Percentiles rank a stretch among this genome's conserved stretches.
Conservation (phyloP, 2,329 filamentous ascomycete genomes). For the Colletotrichum sp. region DNA sequence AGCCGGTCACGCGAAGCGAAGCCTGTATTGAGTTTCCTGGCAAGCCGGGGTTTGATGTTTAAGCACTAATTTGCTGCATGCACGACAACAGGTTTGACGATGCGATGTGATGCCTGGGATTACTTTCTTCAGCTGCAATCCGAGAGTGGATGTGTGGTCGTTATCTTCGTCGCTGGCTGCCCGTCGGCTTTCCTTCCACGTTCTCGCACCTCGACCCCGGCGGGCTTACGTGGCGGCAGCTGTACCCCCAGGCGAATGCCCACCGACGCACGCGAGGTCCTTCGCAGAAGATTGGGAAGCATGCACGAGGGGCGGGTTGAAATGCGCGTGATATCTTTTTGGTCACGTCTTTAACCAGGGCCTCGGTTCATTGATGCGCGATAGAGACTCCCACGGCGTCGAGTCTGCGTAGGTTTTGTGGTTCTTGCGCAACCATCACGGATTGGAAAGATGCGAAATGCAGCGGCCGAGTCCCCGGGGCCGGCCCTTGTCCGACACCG, state of each 20-base stretch:
- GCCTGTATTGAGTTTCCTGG: background rate
- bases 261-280: background rate
- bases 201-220: background rate
- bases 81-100: background rate
- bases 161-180: background rate
- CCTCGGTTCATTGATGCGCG: background rate
- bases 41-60: background rate
- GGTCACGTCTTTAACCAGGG: background rate
- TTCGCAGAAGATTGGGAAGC: background rate
- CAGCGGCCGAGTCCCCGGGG: background rate
- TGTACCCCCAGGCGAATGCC: background rate
- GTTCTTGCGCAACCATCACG: background rate
- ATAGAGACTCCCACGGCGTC: background rate
- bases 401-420: background rate
- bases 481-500: background rate
- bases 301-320: rapidly evolving
- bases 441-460: background rate
- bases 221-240: background rate
- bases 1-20: background rate
- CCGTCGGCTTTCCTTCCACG: background rate
- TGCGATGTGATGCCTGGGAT: background rate
- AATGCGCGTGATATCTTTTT: background rate
- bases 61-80: background rate
- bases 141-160: background rate
- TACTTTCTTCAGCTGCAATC: background rate